Conservation (phyloP, 129 eudicot species). For the Centella asiatica region DNA sequence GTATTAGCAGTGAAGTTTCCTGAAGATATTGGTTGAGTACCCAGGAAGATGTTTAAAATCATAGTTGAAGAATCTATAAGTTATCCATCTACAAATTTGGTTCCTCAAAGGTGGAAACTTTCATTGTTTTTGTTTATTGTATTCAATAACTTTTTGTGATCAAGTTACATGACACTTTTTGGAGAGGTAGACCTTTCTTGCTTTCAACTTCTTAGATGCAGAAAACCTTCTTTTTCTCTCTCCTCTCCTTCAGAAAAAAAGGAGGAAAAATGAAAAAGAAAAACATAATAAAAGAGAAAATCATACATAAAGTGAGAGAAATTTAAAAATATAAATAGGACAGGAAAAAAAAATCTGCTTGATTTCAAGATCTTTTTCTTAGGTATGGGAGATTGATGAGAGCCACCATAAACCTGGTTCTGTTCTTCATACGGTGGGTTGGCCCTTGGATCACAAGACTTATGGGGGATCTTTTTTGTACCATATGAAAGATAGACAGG, state of each 20-base stretch:
- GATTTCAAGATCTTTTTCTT: constrained; percentile 8
- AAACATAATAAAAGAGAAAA: too few relatives aligned
- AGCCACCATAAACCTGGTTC: constrained; percentile 76
- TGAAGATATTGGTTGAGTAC: too few relatives aligned
- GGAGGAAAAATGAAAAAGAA: too few relatives aligned
- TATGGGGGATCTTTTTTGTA: constrained; percentile 95
- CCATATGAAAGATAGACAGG: constrained; percentile 96
- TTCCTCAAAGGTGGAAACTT: background rate
- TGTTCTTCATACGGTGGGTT: constrained; percentile 89
- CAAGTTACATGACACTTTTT: background rate
- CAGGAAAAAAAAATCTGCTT: background rate
- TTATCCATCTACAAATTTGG: too few relatives aligned
- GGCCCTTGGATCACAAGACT: constrained; percentile 91
- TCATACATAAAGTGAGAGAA: too few relatives aligned
- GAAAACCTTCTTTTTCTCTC: background rate
- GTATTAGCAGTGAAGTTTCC: too few relatives aligned
- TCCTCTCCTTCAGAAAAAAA: too few relatives aligned
- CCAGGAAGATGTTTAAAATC: too few relatives aligned
- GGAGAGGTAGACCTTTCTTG: background rate
- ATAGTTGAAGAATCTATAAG: too few relatives aligned
- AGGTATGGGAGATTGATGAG: constrained; percentile 93
- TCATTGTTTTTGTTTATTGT: background rate
- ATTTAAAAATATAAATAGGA: too few relatives aligned
- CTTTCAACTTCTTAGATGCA: background rate
- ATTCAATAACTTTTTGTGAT: background rate